These are phyloP conservation scores for Backusella mclennaniae DNA, from an alignment of 192 early-diverging fungal species.

Conservation along the genomic window DNA sequence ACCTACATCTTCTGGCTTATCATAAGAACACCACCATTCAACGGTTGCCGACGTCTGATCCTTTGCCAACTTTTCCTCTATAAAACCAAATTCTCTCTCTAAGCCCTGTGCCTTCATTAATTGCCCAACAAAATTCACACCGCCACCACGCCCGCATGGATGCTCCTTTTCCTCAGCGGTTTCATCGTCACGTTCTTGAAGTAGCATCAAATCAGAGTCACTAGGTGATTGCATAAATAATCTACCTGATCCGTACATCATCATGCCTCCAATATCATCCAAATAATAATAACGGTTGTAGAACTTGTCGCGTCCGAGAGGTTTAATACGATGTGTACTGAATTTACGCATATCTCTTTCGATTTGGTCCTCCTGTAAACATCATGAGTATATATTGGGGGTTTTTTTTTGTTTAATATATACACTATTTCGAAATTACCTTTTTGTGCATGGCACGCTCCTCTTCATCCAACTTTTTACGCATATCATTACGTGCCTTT, in stretches of 20 bases:
- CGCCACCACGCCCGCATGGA: conserved; percentile 33
- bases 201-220: conserved; percentile 46
- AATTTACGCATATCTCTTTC: conserved; percentile 68
- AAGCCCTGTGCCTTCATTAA: conserved; percentile 26
- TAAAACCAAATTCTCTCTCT: conserved; percentile 16
- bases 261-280: conserved; percentile 70
- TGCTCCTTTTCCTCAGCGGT: not conserved
- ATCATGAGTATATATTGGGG: not conserved
- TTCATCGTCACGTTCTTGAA: conserved; percentile 36
- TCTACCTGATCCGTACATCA: conserved; percentile 51
- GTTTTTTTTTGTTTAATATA: not conserved
- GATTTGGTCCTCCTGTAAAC: conserved; percentile 57
- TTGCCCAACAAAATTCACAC: conserved; percentile 22
- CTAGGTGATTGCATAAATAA: conserved; percentile 60
- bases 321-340: conserved; percentile 64
- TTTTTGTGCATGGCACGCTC: conserved; percentile 50
- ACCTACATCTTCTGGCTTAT: conserved; percentile 35
- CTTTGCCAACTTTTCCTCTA: conserved; percentile 8
- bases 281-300: conserved; percentile 90
- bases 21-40: conserved; percentile 32
- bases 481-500: conserved; percentile 36
- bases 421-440: conserved; percentile 10
- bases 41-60: not conserved
- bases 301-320: conserved; percentile 84
- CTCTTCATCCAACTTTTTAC: conserved; percentile 52